Conservation (phyloP, 2,329 filamentous ascomycete genomes). For the Trichoderma semiorbis region DNA sequence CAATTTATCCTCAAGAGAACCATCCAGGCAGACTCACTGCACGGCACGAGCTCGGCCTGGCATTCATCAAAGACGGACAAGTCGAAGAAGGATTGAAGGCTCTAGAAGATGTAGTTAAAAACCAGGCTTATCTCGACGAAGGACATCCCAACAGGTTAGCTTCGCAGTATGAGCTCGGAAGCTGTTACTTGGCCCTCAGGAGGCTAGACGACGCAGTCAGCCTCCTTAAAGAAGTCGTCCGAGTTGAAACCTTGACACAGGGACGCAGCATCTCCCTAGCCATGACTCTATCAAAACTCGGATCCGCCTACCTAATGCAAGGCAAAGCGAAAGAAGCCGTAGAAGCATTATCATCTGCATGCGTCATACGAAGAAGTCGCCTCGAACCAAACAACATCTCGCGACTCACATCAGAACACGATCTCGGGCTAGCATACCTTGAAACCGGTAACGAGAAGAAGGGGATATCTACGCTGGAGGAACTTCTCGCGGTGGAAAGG, state of each 20-base stretch:
- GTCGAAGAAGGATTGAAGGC: no score
- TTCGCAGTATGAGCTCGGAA: conserved; percentile 12
- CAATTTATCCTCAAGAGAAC: no score
- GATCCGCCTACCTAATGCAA: background rate
- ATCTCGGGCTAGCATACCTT: background rate
- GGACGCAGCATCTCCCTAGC: background rate
- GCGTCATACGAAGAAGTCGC: background rate
- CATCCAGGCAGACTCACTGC: no score
- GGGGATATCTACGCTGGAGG: conserved; percentile 10
- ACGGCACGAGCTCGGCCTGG: no score
- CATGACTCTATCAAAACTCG: background rate
- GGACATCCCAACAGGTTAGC: background rate
- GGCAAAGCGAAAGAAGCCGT: background rate
- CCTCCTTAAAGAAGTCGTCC: background rate
- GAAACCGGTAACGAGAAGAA: background rate
- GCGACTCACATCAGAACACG: conserved; percentile 3
- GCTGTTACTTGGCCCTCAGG: background rate
- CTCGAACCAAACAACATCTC: background rate
- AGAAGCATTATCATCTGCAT: background rate
- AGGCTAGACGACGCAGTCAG: background rate
- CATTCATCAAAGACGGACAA: no score
- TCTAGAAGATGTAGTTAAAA: no score
- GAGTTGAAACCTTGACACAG: background rate
- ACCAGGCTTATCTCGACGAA: no score
- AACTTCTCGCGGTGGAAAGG: background rate